These are phyloP conservation scores for Rosellinia necatrix DNA, from an alignment of 2,329 filamentous ascomycete species.

Conservation along the genomic window DNA sequence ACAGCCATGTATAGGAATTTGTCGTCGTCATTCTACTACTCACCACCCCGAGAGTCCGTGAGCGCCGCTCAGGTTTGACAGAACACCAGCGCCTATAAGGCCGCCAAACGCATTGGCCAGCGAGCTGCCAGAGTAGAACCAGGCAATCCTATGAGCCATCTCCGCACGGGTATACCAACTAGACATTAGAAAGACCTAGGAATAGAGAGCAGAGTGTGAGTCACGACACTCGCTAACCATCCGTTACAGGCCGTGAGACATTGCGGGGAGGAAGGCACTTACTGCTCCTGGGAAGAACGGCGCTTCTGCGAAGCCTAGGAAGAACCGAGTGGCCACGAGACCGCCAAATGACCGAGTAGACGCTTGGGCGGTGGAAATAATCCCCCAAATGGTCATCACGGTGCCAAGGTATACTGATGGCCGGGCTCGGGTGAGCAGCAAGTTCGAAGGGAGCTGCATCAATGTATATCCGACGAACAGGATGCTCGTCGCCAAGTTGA, in stretches of 20 bases:
- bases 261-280: neutral
- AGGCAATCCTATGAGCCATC: conserved; percentile 51
- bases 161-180: conserved; percentile 52
- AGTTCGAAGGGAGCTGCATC: conserved; percentile 66
- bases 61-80: conserved; percentile 47
- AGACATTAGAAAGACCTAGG: conserved; percentile 49
- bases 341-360: conserved; percentile 48
- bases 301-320: conserved; percentile 54
- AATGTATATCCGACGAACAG: conserved; percentile 64
- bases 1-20: neutral
- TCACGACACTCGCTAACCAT: neutral
- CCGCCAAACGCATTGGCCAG: conserved; percentile 58
- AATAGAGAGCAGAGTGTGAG: conserved; percentile 4
- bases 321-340: conserved; percentile 53
- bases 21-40: conserved; percentile 3
- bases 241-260: neutral
- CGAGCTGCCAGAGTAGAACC: conserved; percentile 52
- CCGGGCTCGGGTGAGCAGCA: conserved; percentile 57
- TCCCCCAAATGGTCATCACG: conserved; percentile 47
- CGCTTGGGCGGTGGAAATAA: conserved; percentile 51
- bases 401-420: conserved; percentile 58
- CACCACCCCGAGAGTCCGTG: conserved; percentile 47
- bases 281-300: conserved; percentile 55
- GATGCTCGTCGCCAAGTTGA: conserved; percentile 59
- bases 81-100: conserved; percentile 54